Percentiles rank a stretch among this genome's conserved stretches.
Conservation (phyloP, 805 yeast species). For the Lipomyces mesembrius region DNA sequence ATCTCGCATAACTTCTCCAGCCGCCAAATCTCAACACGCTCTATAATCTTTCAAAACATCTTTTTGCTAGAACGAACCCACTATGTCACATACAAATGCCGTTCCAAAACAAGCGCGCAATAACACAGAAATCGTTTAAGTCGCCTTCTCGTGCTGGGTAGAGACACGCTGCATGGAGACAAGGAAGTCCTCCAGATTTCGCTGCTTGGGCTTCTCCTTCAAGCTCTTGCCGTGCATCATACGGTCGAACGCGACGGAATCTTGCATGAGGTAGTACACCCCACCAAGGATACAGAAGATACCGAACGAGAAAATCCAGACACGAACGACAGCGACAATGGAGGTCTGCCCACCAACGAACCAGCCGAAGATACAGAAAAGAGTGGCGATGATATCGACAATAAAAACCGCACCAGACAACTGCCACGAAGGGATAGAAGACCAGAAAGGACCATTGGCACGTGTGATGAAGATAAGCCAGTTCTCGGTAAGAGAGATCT, state of each 20-base stretch:
- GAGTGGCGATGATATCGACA: slow-evolving; percentile 90
- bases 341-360: slow-evolving; percentile 98
- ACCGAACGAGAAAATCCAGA: slow-evolving; percentile 96
- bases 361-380: slow-evolving; percentile 95
- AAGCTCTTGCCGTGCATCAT: slow-evolving; percentile 59
- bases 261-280: slow-evolving; percentile 91
- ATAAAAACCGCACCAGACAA: slow-evolving; percentile 88
- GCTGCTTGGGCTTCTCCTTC: slow-evolving; percentile 51
- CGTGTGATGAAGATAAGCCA: slow-evolving; percentile 97
- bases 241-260: slow-evolving; percentile 54
- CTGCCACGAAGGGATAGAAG: slow-evolving; percentile 95
- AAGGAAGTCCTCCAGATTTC: slow-evolving; percentile 63
- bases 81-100: slow-evolving; percentile 3
- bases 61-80: not conserved
- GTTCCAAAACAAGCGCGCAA: not conserved
- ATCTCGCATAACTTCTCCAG: not conserved
- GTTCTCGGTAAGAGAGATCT: slow-evolving; percentile 93
- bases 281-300: slow-evolving; percentile 96
- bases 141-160: slow-evolving; percentile 53
- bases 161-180: slow-evolving; percentile 69
- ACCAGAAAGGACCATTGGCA: slow-evolving; percentile 99
- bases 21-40: not conserved
- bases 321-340: slow-evolving; percentile 90
- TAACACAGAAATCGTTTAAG: not conserved
- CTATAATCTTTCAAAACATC: not conserved